Base-by-base conservation (phyloP, 257 asterid genomes). In the Salvia splendens region DNA sequence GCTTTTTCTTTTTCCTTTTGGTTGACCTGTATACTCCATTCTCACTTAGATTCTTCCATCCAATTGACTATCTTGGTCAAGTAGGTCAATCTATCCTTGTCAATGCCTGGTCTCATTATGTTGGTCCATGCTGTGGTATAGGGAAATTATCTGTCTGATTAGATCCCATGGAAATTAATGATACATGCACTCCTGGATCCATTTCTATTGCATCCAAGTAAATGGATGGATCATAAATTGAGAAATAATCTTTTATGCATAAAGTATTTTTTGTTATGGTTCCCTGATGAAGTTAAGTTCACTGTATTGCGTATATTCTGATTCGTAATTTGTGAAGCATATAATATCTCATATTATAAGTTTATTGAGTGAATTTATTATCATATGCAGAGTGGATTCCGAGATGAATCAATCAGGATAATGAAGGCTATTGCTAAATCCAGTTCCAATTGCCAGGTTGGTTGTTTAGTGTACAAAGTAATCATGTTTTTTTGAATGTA, bases 371-470 rank as follows among this genome's bases (percentile, higher is more conserved):
- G 17, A 47, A 32, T 54, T 56, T 36, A 58, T 32, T 68, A 64
- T 51, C n/a, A 15, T 51, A 10, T 49, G 77, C 80, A 92, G 98
- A 24, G 30, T 24, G 30, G 30, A 24, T 24, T 92, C 75, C 85
- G 82, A 52, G 97, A 89, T 59, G 94, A 89, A 35, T 87, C 98
- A 0, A 71, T 84, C 71, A 84, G 60, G 74, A 78, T 87, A 69
- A 89, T 86, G 98, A 92, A 61, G 83, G 42, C 70, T 16, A 87
- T 92, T 41, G 78, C 77, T 20, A 82, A 75, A 73, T 67, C 35
- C 77, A 86, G 75, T 64, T 64, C 71, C 53, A 71, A 74, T 70
- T 89, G 98, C 80, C 98, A 92, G 98, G 97, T 92, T 68, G 70
- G 84, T 77, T 50, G 15, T 51, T 38, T 55, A 53, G 33, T n/a